Evolutionary conservation across 2,329 filamentous ascomycete species (phyloP).

Genomic region (Fusarium foetens): DNA sequence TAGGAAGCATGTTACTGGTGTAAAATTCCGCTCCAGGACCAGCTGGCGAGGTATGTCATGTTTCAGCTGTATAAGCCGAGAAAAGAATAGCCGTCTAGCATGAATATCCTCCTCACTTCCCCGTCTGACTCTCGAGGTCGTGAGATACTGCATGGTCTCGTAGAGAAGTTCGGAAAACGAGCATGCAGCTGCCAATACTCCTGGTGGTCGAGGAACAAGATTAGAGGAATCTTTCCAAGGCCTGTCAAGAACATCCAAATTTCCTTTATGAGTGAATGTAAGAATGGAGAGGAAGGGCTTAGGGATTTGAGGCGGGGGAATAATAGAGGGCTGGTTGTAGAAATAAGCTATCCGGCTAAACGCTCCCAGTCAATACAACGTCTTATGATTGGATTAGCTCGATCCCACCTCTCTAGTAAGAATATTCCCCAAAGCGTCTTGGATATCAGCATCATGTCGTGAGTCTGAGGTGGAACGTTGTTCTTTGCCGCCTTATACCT

Average conservation of each 20-base stretch:
- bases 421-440: conserved; percentile 3
- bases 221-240: neutral
- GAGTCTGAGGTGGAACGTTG: neutral
- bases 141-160: neutral
- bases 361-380: neutral
- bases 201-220: neutral
- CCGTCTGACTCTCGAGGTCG: neutral
- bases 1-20: neutral
- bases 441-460: neutral
- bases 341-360: conserved; percentile 7
- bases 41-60: neutral
- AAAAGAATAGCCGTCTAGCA: neutral
- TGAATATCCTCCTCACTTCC: neutral
- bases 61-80: neutral
- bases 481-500: neutral
- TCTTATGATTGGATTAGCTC: neutral
- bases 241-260: neutral
- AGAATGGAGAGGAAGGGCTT: neutral
- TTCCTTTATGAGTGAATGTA: neutral
- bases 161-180: neutral
- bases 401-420: neutral
- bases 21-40: neutral
- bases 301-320: neutral
- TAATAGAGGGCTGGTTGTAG: neutral
- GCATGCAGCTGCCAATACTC: neutral